Conservation (phyloP, 2,329 filamentous ascomycete species). For the Beauveria varroae region DNA sequence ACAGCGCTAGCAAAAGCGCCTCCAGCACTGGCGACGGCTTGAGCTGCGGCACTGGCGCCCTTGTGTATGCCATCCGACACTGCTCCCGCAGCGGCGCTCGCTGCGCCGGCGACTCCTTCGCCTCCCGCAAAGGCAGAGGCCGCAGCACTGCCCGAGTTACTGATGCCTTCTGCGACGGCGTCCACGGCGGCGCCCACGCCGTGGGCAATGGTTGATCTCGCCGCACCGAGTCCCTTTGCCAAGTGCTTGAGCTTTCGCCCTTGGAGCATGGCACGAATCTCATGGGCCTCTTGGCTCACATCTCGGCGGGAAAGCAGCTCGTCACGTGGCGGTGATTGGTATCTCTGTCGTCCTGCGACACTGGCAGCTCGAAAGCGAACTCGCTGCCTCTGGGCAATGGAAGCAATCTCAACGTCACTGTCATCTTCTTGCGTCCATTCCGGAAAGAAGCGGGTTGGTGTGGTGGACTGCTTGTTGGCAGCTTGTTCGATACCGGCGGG, state of each 20-base stretch:
- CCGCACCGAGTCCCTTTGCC: neutral
- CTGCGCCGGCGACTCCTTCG: neutral
- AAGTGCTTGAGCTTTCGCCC: neutral
- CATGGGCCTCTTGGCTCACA: slow-evolving; percentile 1
- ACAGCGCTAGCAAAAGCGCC: neutral
- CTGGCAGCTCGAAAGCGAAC: slow-evolving; percentile 5
- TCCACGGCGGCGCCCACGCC: neutral
- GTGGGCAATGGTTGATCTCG: neutral
- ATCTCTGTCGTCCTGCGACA: neutral
- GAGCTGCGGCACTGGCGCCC: neutral
- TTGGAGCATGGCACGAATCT: slow-evolving; percentile 1
- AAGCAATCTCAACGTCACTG: slow-evolving; percentile 8
- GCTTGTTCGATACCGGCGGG: neutral
- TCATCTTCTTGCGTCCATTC: slow-evolving; percentile 8
- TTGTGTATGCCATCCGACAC: neutral
- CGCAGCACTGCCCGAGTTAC: neutral
- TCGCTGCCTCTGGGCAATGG: neutral
- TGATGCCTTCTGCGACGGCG: neutral
- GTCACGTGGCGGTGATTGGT: neutral
- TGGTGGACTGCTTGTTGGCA: neutral
- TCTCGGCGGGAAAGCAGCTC: neutral
- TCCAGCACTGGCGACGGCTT: neutral
- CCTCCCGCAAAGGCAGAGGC: neutral
- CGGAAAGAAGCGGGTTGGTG: neutral
- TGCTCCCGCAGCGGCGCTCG: neutral